phyloP scores from a whole-genome alignment of 2,329 filamentous ascomycete species.

The Cordyceps fumosorosea region DNA sequence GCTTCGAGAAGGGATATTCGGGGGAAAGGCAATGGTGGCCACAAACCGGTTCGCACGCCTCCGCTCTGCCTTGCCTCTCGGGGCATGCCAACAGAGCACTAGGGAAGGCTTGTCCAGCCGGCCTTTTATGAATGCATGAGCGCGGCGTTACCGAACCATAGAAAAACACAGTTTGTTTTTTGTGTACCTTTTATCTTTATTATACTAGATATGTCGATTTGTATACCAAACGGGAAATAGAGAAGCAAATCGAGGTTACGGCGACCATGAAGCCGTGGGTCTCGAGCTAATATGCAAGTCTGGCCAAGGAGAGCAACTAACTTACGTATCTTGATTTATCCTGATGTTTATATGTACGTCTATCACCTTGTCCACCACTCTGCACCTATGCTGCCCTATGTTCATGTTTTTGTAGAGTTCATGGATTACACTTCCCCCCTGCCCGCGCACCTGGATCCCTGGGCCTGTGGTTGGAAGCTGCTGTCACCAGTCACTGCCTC shows the following conservation, averaged over 20 bases:
- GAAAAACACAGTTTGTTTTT: neutral
- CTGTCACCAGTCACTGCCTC: too few relatives aligned
- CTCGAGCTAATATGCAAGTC: too few relatives aligned
- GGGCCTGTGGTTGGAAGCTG: too few relatives aligned
- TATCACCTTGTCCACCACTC: too few relatives aligned
- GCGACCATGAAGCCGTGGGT: too few relatives aligned
- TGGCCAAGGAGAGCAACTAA: too few relatives aligned
- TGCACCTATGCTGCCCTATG: too few relatives aligned
- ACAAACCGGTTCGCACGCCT: neutral
- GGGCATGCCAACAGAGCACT: neutral
- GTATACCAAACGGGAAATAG: neutral
- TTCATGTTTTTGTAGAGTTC: too few relatives aligned
- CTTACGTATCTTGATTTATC: too few relatives aligned
- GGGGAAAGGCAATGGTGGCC: neutral
- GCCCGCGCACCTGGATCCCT: too few relatives aligned
- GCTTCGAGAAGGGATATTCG: neutral
- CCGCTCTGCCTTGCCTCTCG: neutral
- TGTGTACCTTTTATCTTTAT: slow-evolving; percentile 4
- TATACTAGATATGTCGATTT: neutral
- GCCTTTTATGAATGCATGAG: slow-evolving; percentile 20
- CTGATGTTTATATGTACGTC: too few relatives aligned
- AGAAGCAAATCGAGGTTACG: neutral
- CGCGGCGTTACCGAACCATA: slow-evolving; percentile 20
- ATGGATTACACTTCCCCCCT: too few relatives aligned
- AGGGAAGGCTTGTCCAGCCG: neutral